Evolutionary conservation across 192 early-diverging fungal genomes (phyloP).

Genomic region (Cetraspora pellucida): DNA sequence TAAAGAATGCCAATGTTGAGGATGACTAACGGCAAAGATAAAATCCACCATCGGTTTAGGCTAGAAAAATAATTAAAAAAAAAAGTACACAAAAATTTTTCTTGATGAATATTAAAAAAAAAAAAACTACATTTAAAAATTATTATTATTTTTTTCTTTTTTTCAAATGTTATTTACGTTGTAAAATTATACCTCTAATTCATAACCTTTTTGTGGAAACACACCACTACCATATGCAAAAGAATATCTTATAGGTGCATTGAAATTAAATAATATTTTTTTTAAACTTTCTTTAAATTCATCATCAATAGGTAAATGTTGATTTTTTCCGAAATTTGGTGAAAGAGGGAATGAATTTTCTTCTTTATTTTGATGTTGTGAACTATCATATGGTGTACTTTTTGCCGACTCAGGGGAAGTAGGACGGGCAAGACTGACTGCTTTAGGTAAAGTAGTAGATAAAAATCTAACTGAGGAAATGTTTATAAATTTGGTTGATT

Average conservation of each 20-base stretch:
- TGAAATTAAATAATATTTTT: slow-evolving; percentile 47
- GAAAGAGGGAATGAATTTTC: slow-evolving; percentile 31
- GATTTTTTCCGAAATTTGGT: slow-evolving; percentile 63
- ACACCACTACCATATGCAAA: slow-evolving; percentile 97
- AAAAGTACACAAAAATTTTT: not conserved
- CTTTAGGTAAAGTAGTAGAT: too few species aligned
- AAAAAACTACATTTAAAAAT: too few species aligned
- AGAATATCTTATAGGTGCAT: slow-evolving; percentile 74
- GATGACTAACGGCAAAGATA: slow-evolving; percentile 93
- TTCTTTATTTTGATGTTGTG: too few species aligned
- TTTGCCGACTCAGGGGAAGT: too few species aligned
- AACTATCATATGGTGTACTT: too few species aligned
- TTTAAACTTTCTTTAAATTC: slow-evolving; percentile 54
- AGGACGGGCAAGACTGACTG: too few species aligned
- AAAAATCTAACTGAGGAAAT: too few species aligned
- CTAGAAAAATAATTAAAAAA: slow-evolving; percentile 39
- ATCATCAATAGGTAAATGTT: slow-evolving; percentile 59
- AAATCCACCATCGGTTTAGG: slow-evolving; percentile 90
- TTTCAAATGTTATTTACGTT: too few species aligned
- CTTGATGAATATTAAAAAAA: too few species aligned
- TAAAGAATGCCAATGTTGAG: slow-evolving; percentile 96
- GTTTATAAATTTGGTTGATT: too few species aligned
- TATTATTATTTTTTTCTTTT: too few species aligned
- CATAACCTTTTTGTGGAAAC: slow-evolving; percentile 86
- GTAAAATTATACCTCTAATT: slow-evolving; percentile 45